Percentiles rank a stretch among this genome's conserved stretches.
These are phyloP conservation scores for Strigomonas culicis DNA, from an alignment of 208 protist genomes.

Conservation along the genomic window DNA sequence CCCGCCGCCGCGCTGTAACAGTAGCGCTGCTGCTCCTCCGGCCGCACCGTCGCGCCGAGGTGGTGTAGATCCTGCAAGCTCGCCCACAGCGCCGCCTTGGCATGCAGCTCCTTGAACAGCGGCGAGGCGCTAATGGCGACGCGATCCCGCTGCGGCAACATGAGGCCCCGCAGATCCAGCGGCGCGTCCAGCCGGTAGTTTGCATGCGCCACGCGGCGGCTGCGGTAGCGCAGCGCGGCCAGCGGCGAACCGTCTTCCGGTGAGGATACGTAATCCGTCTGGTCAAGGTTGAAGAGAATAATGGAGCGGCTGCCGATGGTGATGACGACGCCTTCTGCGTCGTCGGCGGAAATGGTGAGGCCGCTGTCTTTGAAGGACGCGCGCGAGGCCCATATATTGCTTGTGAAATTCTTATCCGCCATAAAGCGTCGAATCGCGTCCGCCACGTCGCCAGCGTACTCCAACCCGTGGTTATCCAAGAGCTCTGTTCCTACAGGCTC, in stretches of 20 bases:
- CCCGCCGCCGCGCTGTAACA: neutral
- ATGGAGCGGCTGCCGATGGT: slow-evolving; percentile 6
- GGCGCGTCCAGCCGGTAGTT: neutral
- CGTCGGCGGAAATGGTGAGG: slow-evolving; percentile 16
- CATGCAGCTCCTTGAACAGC: neutral
- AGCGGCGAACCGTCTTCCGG: neutral
- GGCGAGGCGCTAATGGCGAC: neutral
- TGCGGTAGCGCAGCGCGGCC: neutral
- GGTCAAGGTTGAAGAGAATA: slow-evolving; percentile 57
- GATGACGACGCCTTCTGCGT: slow-evolving; percentile 21
- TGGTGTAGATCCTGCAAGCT: slow-evolving; percentile 16
- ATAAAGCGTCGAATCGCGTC: slow-evolving; percentile 15
- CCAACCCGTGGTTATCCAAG: slow-evolving; percentile 14
- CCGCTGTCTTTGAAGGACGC: slow-evolving; percentile 17
- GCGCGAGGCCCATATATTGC: slow-evolving; percentile 39
- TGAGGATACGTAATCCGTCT: slow-evolving; percentile 26
- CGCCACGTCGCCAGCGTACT: slow-evolving; percentile 29
- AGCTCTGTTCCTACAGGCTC: neutral
- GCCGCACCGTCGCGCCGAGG: slow-evolving; percentile 24
- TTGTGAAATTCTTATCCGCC: slow-evolving; percentile 23
- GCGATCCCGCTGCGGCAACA: neutral
- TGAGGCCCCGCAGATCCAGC: neutral
- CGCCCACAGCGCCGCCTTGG: slow-evolving; percentile 26
- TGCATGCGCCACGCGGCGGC: neutral
- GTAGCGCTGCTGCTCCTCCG: slow-evolving; percentile 20